phyloP scores from a whole-genome alignment of 1,284 basidiomycete species.

The Macrocystidia cucumis region DNA sequence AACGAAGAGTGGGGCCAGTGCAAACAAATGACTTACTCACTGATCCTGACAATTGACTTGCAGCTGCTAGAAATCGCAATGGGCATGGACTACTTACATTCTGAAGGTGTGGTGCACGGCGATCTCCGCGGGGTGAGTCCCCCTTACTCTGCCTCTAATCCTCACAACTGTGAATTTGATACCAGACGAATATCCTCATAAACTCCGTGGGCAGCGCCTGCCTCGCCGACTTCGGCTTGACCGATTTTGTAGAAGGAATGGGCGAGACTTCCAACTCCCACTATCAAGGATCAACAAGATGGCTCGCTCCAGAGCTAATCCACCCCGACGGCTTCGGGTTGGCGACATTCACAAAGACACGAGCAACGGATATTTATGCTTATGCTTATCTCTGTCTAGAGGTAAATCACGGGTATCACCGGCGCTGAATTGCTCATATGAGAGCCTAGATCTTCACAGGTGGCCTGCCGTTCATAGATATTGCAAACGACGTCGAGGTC shows the following conservation, averaged over 20 bases:
- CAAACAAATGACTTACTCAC: neutral
- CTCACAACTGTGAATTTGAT: neutral
- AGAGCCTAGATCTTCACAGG: constrained; percentile 10
- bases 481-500: constrained; percentile 12
- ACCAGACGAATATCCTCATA: constrained; percentile 11
- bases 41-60: neutral
- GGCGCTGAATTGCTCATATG: neutral
- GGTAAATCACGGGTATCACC: constrained; percentile 1
- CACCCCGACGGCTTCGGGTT: constrained; percentile 11
- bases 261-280: constrained; percentile 8
- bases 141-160: neutral
- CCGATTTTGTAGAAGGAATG: constrained; percentile 11
- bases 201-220: constrained; percentile 10
- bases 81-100: constrained; percentile 13
- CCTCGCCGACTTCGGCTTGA: constrained; percentile 12
- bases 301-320: constrained; percentile 12
- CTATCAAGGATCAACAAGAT: constrained; percentile 12
- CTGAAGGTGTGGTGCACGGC: constrained; percentile 12
- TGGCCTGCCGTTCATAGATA: constrained; percentile 9
- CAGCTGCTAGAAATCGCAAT: constrained; percentile 11
- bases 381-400: constrained; percentile 12
- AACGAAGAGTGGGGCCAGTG: constrained; percentile 10
- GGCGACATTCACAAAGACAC: constrained; percentile 9
- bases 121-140: constrained; percentile 11
- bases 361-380: constrained; percentile 12